Percentiles rank a stretch among this genome's conserved stretches.
Evolutionary conservation across 495 filamentous ascomycete genomes (phyloP).

Genomic region (Neurospora sp.): DNA sequence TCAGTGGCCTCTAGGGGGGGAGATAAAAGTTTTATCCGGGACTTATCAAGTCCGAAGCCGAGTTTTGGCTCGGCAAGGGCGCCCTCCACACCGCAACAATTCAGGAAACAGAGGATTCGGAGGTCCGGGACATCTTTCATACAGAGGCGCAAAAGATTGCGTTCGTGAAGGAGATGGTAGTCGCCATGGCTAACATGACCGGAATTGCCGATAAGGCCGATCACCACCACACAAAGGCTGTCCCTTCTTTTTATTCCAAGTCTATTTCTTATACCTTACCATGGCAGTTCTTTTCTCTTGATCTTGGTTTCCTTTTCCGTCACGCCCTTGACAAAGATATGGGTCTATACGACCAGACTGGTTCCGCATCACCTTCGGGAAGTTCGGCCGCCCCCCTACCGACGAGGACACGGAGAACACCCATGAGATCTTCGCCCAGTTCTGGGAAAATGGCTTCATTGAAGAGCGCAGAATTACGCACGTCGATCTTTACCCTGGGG

Average conservation of each 20-base stretch:
- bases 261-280: background rate
- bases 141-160: background rate
- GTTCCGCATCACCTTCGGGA: conserved; percentile 70
- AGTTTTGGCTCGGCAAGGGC: background rate
- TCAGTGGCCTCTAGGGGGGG: background rate
- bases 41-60: background rate
- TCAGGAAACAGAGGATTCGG: background rate
- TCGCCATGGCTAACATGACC: background rate
- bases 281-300: background rate
- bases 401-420: conserved; percentile 71
- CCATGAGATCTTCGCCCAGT: conserved; percentile 58
- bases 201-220: background rate
- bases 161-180: background rate
- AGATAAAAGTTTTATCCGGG: background rate
- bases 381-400: conserved; percentile 76
- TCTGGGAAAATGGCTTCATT: no score
- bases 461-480: no score
- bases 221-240: background rate
- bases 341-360: conserved; percentile 35
- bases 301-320: background rate
- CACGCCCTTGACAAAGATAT: background rate
- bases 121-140: background rate
- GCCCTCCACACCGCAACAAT: background rate
- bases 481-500: no score
- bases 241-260: background rate